Evolutionary conservation across 176 grass and related monocot species (phyloP).

Genomic region (Oryza meridionalis): DNA sequence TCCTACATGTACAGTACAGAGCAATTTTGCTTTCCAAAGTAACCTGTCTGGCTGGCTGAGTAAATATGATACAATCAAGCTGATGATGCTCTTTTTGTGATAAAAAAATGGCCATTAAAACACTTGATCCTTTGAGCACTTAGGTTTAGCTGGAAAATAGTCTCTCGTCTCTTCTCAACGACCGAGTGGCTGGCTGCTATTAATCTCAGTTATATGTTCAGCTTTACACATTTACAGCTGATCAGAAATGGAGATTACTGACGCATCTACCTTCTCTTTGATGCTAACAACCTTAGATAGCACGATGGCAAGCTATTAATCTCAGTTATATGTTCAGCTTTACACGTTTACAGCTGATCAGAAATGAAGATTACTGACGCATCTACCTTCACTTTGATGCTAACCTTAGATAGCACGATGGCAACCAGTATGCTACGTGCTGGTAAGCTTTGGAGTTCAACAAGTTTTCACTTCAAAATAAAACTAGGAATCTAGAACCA

Average conservation of each 20-base stretch:
- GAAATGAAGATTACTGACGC: neutral
- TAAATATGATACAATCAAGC: slow-evolving; percentile 35
- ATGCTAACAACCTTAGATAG: neutral
- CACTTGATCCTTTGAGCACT: neutral
- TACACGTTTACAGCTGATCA: neutral
- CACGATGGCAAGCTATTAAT: neutral
- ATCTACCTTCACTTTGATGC: neutral
- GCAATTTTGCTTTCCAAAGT: slow-evolving; percentile 30
- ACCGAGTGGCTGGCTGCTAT: neutral
- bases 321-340: neutral
- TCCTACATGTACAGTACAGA: slow-evolving; percentile 18
- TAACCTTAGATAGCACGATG: neutral
- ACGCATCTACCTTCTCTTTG: neutral
- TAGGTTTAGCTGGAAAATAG: neutral
- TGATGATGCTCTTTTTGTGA: slow-evolving; percentile 16
- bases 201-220: neutral
- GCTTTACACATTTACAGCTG: neutral
- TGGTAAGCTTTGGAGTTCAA: neutral
- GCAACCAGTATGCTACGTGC: neutral
- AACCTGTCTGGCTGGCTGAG: neutral
- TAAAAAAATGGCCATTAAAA: neutral
- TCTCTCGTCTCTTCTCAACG: neutral
- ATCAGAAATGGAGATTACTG: neutral
- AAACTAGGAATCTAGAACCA: neutral
- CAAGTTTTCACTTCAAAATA: neutral